Evolutionary conservation across 495 filamentous ascomycete genomes (phyloP).

Genomic region (Parmelia sp.): DNA sequence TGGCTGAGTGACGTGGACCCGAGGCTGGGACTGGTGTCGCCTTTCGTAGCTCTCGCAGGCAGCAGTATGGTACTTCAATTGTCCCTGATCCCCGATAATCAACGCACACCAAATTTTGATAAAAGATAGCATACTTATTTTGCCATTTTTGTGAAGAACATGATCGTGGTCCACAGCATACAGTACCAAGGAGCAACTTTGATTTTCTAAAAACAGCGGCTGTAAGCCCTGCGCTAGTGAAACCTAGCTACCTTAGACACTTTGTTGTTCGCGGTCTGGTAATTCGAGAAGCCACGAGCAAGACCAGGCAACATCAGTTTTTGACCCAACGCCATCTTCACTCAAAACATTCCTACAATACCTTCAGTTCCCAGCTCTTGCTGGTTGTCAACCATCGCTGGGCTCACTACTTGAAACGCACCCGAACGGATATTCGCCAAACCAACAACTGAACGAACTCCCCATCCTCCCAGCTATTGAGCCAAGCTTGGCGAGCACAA

Average conservation of each 20-base stretch:
- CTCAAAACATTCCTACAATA: not conserved
- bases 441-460: not conserved
- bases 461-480: not conserved
- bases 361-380: conserved; percentile 1
- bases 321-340: not conserved
- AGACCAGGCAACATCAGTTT: conserved; percentile 5
- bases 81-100: not conserved
- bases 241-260: not conserved
- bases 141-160: not conserved
- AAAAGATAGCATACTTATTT: not conserved
- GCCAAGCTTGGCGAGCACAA: not conserved
- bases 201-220: not conserved
- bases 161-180: not conserved
- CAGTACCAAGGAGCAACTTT: too few relatives aligned
- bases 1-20: conserved; percentile 1
- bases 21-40: not conserved
- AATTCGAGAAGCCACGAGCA: conserved; percentile 12
- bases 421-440: not conserved
- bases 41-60: conserved; percentile 5
- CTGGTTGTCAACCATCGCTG: not conserved
- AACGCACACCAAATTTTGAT: too few relatives aligned
- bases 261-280: conserved; percentile 1
- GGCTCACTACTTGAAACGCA: not conserved
- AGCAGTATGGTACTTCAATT: not conserved
- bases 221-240: conserved; percentile 16